A percentile compares a stretch with the other conserved stretches of the same genome.
phyloP scores from a whole-genome alignment of 2,329 filamentous ascomycete species.

The Trichoderma simmonsii region DNA sequence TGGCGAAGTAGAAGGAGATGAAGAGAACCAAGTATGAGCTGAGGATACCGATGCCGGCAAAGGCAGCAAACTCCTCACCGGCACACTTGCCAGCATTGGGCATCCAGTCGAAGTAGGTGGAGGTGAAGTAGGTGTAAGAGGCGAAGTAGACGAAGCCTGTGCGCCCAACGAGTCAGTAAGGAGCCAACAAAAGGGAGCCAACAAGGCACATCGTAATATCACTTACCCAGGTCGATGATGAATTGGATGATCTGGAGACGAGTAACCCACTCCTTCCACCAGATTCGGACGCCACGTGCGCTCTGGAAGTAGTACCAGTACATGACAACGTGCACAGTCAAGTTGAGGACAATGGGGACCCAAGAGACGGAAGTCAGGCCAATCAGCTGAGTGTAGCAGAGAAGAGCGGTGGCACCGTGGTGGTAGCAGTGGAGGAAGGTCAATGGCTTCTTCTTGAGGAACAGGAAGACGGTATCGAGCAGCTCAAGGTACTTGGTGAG shows the following conservation, averaged over 20 bases:
- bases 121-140: constrained; percentile 97
- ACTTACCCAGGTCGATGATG: constrained; percentile 88
- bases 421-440: constrained; percentile 99
- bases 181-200: neutral
- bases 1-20: constrained; percentile 98
- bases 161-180: constrained; percentile 23
- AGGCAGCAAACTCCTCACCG: constrained; percentile 94
- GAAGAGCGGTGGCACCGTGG: constrained; percentile 91
- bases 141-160: constrained; percentile 96
- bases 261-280: constrained; percentile 99
- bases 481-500: constrained; percentile 97
- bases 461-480: constrained; percentile 91
- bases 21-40: constrained; percentile 96
- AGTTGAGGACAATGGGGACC: constrained; percentile 89
- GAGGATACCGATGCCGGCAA: constrained; percentile 86
- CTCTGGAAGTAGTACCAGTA: constrained; percentile 99
- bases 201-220: neutral
- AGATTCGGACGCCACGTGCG: constrained; percentile 89
- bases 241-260: constrained; percentile 97
- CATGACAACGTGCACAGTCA: constrained; percentile 96
- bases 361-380: constrained; percentile 91
- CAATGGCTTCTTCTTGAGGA: constrained; percentile 99
- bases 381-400: constrained; percentile 96
- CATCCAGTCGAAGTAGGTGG: constrained; percentile 80
- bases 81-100: constrained; percentile 85